A percentile compares a stretch with the other conserved stretches of the same genome.
phyloP scores from a whole-genome alignment of 1,284 basidiomycete species.

The Cerioporus squamosus region DNA sequence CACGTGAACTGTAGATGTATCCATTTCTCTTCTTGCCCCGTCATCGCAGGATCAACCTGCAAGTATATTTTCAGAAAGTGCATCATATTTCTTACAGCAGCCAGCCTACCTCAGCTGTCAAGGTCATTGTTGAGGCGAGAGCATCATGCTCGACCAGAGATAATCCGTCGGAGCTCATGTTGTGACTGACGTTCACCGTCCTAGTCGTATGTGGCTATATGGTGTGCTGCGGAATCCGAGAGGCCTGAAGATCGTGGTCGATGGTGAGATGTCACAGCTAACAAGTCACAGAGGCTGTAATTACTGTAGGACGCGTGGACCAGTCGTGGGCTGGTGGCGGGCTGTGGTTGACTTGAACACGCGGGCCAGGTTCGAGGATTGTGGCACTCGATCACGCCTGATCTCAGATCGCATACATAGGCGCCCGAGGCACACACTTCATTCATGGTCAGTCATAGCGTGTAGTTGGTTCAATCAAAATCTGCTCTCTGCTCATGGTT shows the following conservation, averaged over 20 bases:
- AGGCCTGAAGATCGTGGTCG: no score
- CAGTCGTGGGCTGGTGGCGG: background rate
- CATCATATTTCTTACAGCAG: background rate
- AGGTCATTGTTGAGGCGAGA: background rate
- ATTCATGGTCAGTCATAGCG: no score
- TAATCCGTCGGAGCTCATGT: background rate
- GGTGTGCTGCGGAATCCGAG: no score
- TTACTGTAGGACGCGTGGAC: no score
- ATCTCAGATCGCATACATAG: slow-evolving; percentile 1
- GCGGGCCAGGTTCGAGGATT: background rate
- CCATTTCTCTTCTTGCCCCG: slow-evolving; percentile 44
- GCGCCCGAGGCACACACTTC: no score
- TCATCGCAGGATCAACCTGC: slow-evolving; percentile 5
- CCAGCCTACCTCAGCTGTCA: background rate
- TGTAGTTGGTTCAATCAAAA: no score
- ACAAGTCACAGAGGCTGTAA: no score
- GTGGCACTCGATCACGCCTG: background rate
- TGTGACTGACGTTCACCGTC: background rate
- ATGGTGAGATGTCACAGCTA: no score
- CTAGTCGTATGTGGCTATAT: no score
- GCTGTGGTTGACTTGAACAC: background rate
- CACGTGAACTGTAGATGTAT: slow-evolving; percentile 67
- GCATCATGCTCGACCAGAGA: background rate
- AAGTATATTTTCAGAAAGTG: background rate
- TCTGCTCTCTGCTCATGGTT: no score